These are phyloP conservation scores for Chaetomiaceae sp. DNA, from an alignment of 2,329 filamentous ascomycete species.

Conservation along the genomic window DNA sequence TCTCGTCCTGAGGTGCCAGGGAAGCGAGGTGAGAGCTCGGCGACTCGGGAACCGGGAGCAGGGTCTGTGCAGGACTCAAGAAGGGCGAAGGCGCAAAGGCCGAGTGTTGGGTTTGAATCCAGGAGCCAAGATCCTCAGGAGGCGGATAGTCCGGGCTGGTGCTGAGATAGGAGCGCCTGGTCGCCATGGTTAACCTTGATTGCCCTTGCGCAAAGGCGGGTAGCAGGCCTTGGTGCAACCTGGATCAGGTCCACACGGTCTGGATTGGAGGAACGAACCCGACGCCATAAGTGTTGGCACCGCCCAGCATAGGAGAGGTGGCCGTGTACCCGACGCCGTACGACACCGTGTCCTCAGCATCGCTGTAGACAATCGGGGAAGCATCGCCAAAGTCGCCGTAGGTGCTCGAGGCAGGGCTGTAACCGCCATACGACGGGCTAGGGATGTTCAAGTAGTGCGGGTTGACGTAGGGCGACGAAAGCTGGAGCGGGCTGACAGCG, in stretches of 20 bases:
- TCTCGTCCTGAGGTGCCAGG: constrained; percentile 32
- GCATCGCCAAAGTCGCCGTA: constrained; percentile 42
- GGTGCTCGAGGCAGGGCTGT: constrained; percentile 58
- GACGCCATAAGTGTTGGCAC: constrained; percentile 42
- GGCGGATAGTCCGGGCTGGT: constrained; percentile 41
- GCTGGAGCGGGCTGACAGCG: constrained; percentile 48
- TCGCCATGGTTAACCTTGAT: constrained; percentile 49
- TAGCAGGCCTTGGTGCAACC: constrained; percentile 35
- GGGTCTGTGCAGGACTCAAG: constrained; percentile 37
- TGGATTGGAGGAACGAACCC: constrained; percentile 60
- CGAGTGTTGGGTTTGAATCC: constrained; percentile 33
- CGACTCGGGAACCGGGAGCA: constrained; percentile 42
- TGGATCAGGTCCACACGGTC: constrained; percentile 52
- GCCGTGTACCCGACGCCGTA: constrained; percentile 44
- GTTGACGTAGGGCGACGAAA: constrained; percentile 49
- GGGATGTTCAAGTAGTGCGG: constrained; percentile 58
- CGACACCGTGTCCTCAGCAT: constrained; percentile 50
- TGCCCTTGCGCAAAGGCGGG: constrained; percentile 33
- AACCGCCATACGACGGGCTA: constrained; percentile 54
- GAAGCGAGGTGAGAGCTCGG: constrained; percentile 33
- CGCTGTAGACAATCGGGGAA: constrained; percentile 55
- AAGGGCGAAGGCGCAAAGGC: constrained; percentile 39
- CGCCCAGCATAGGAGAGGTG: constrained; percentile 42
- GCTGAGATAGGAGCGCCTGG: constrained; percentile 42
- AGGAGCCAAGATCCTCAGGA: constrained; percentile 35